phyloP scores from a whole-genome alignment of 495 filamentous ascomycete genomes.

The Tuber aestivum region DNA sequence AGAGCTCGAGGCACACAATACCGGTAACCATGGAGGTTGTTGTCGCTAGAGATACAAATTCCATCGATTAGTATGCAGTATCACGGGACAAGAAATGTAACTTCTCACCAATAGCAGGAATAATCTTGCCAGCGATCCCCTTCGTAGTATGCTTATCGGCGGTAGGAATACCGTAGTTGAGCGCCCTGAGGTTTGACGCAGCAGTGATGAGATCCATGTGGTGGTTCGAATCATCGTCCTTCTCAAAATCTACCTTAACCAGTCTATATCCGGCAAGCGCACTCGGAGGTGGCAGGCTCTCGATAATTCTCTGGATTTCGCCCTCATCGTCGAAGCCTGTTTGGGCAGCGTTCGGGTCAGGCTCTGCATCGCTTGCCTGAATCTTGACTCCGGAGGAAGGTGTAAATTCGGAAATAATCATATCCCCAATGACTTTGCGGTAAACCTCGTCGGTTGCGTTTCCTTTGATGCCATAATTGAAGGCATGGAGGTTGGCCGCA shows the following conservation, averaged over 20 bases:
- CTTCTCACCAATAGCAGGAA: conserved; percentile 73
- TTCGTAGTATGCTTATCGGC: conserved; percentile 95
- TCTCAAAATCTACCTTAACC: conserved; percentile 93
- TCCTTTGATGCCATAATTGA: conserved; percentile 94
- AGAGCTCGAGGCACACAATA: conserved; percentile 84
- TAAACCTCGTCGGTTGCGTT: conserved; percentile 65
- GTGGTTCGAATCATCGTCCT: conserved; percentile 95
- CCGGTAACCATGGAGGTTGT: conserved; percentile 95
- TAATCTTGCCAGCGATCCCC: conserved; percentile 99
- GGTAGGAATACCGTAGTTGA: conserved; percentile 91
- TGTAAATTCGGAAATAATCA: conserved; percentile 94
- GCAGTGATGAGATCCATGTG: conserved; percentile 99
- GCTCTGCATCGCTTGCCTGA: conserved; percentile 90
- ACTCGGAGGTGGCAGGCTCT: conserved; percentile 68
- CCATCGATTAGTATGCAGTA: conserved; percentile 10
- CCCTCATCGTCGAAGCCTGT: conserved; percentile 60
- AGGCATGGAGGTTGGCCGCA: conserved; percentile 87
- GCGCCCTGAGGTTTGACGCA: conserved; percentile 89
- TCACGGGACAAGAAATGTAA: background rate
- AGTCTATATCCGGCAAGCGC: conserved; percentile 79
- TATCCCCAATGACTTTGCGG: conserved; percentile 70
- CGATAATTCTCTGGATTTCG: conserved; percentile 63
- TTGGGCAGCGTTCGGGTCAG: conserved; percentile 73
- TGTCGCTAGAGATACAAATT: conserved; percentile 47
- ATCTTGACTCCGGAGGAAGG: conserved; percentile 92